phyloP scores from a whole-genome alignment of 2,329 filamentous ascomycete species.

The Gremmenia infestans region DNA sequence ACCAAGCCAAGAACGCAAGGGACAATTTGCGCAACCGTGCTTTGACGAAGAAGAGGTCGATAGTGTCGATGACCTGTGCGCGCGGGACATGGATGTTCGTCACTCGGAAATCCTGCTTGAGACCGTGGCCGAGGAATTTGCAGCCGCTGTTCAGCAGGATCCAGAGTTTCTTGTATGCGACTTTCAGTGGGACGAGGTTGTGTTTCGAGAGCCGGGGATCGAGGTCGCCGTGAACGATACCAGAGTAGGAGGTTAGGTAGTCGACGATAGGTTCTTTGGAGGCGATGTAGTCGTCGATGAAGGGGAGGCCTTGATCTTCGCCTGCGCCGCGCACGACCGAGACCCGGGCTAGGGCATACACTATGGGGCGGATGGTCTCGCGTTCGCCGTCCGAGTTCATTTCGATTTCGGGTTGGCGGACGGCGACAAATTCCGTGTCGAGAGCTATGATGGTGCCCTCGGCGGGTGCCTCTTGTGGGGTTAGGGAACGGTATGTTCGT shows the following conservation, averaged over 20 bases:
- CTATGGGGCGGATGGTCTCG: slow-evolving; percentile 85
- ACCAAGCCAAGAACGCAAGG: slow-evolving; percentile 87
- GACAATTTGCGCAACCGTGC: slow-evolving; percentile 80
- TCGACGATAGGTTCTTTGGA: slow-evolving; percentile 90
- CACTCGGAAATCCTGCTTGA: slow-evolving; percentile 93
- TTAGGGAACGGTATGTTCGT: slow-evolving; percentile 57
- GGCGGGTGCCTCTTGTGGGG: slow-evolving; percentile 59
- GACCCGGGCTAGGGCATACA: slow-evolving; percentile 86
- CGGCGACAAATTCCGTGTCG: slow-evolving; percentile 92
- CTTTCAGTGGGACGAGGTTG: slow-evolving; percentile 80
- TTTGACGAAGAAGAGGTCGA: slow-evolving; percentile 82
- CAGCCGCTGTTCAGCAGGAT: slow-evolving; percentile 90
- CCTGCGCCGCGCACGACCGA: slow-evolving; percentile 83
- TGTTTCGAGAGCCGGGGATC: slow-evolving; percentile 74
- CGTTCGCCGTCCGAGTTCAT: slow-evolving; percentile 92
- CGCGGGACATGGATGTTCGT: slow-evolving; percentile 96
- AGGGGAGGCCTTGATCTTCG: slow-evolving; percentile 72
- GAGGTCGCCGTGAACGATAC: slow-evolving; percentile 80
- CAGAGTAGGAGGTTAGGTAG: slow-evolving; percentile 91
- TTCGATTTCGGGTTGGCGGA: slow-evolving; percentile 90
- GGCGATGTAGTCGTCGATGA: slow-evolving; percentile 96
- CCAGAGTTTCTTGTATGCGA: slow-evolving; percentile 98
- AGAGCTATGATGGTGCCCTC: slow-evolving; percentile 76
- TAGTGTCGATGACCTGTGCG: slow-evolving; percentile 87
- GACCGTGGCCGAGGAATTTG: slow-evolving; percentile 86